Percentiles rank a stretch among this genome's conserved stretches.
phyloP scores from a whole-genome alignment of 1,284 basidiomycete genomes.

The Cutaneotrichosporon dermatis region DNA sequence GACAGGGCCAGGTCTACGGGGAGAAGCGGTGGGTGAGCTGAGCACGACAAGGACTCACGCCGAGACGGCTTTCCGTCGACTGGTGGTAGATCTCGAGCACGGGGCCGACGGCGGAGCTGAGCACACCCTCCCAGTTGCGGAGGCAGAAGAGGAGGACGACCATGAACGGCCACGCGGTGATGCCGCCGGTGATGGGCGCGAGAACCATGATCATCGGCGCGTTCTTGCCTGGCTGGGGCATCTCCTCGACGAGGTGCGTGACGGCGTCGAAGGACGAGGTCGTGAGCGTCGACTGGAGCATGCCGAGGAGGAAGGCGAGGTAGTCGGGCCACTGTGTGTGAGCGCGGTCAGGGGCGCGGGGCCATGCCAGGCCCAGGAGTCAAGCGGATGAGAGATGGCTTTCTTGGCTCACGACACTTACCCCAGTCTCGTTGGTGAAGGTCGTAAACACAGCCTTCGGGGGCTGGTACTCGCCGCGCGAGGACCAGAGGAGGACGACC shows the following conservation, averaged over 20 bases:
- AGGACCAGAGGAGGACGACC: conserved; percentile 19
- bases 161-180: conserved; percentile 31
- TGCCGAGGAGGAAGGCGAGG: conserved; percentile 44
- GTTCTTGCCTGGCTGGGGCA: conserved; percentile 29
- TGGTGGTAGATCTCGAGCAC: conserved; percentile 17
- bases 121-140: background rate
- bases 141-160: conserved; percentile 29
- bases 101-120: background rate
- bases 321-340: conserved; percentile 11
- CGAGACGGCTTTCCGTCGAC: conserved; percentile 21
- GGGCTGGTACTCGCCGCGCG: conserved; percentile 30
- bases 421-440: conserved; percentile 31
- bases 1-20: no score
- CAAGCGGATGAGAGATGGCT: no score
- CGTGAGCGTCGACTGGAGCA: conserved; percentile 31
- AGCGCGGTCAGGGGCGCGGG: background rate
- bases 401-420: background rate
- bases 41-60: background rate
- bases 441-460: conserved; percentile 43
- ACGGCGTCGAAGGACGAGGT: conserved; percentile 24
- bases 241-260: conserved; percentile 44
- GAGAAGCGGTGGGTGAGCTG: no score
- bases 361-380: no score
- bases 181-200: conserved; percentile 28
- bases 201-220: conserved; percentile 17